phyloP scores from a whole-genome alignment of 495 filamentous ascomycete species.

The Xylaria cubensis region DNA sequence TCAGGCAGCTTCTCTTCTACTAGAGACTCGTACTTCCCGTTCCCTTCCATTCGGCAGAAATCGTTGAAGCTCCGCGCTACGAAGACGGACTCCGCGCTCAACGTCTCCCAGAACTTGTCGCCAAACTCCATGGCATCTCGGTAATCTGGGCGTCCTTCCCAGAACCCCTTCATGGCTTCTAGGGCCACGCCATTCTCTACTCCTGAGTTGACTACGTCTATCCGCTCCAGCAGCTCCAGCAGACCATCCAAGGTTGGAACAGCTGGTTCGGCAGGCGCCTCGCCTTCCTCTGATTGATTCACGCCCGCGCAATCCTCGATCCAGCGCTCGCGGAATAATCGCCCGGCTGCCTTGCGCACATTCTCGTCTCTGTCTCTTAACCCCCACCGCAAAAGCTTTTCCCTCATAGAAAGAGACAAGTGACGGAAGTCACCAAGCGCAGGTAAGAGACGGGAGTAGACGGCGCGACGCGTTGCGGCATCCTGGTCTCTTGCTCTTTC shows the following conservation, averaged over 20 bases:
- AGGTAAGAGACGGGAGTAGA: slow-evolving; percentile 89
- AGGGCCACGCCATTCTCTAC: slow-evolving; percentile 87
- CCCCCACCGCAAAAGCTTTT: slow-evolving; percentile 95
- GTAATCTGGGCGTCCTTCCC: slow-evolving; percentile 93
- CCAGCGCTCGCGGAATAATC: slow-evolving; percentile 93
- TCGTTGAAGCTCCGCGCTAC: slow-evolving; percentile 91
- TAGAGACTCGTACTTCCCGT: slow-evolving; percentile 71
- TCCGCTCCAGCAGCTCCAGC: slow-evolving; percentile 89
- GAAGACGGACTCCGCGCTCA: slow-evolving; percentile 87
- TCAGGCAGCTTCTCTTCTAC: slow-evolving; percentile 94
- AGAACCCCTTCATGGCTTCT: slow-evolving; percentile 94
- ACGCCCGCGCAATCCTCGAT: slow-evolving; percentile 89
- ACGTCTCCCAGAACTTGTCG: slow-evolving; percentile 84
- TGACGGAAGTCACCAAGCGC: slow-evolving; percentile 95
- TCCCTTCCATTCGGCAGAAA: slow-evolving; percentile 76
- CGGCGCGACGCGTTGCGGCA: slow-evolving; percentile 75
- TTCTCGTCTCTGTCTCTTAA: slow-evolving; percentile 93
- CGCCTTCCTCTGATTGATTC: slow-evolving; percentile 51
- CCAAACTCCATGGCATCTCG: slow-evolving; percentile 80
- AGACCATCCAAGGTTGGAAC: slow-evolving; percentile 75
- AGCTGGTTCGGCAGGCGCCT: slow-evolving; percentile 58
- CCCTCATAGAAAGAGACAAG: slow-evolving; percentile 91
- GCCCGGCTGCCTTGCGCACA: slow-evolving; percentile 87
- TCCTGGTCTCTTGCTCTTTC: slow-evolving; percentile 92
- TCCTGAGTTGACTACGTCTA: slow-evolving; percentile 90